Percentiles rank a stretch among this genome's conserved stretches.
phyloP scores from a whole-genome alignment of 2,329 filamentous ascomycete genomes.

The Nemania diffusa region DNA sequence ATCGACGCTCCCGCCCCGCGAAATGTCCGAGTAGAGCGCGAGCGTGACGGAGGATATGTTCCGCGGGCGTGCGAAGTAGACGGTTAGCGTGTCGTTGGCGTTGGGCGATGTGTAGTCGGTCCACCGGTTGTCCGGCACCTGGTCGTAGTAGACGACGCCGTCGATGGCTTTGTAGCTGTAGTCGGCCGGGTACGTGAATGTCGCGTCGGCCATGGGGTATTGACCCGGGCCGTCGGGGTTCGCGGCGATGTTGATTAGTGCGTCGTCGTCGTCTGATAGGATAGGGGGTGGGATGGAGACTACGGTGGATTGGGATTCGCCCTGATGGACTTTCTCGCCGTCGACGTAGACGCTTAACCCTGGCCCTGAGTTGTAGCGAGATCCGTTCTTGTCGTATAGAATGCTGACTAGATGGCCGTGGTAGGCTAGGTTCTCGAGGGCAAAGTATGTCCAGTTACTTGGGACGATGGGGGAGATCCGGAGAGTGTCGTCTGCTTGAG shows the following conservation, averaged over 20 bases:
- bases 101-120: slow-evolving; percentile 52
- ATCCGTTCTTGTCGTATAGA: slow-evolving; percentile 54
- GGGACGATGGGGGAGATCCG: slow-evolving; percentile 55
- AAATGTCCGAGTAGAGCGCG: slow-evolving; percentile 49
- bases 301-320: slow-evolving; percentile 29
- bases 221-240: slow-evolving; percentile 51
- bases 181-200: slow-evolving; percentile 51
- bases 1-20: slow-evolving; percentile 49
- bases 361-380: slow-evolving; percentile 49
- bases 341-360: slow-evolving; percentile 54
- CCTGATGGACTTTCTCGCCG: slow-evolving; percentile 47
- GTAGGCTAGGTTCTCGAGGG: slow-evolving; percentile 56
- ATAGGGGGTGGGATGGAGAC: slow-evolving; percentile 36
- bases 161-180: slow-evolving; percentile 54
- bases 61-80: slow-evolving; percentile 49
- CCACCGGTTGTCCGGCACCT: slow-evolving; percentile 54
- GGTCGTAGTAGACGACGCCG: slow-evolving; percentile 55
- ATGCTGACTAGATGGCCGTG: slow-evolving; percentile 56
- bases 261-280: slow-evolving; percentile 39
- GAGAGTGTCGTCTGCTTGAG: slow-evolving; percentile 52
- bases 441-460: slow-evolving; percentile 53
- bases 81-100: slow-evolving; percentile 49
- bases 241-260: slow-evolving; percentile 54
- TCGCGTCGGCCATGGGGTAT: slow-evolving; percentile 51
- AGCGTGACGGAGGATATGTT: slow-evolving; percentile 50